These are phyloP conservation scores for Metarhizium brunneum DNA, from an alignment of 2,329 filamentous ascomycete species.

Conservation along the genomic window DNA sequence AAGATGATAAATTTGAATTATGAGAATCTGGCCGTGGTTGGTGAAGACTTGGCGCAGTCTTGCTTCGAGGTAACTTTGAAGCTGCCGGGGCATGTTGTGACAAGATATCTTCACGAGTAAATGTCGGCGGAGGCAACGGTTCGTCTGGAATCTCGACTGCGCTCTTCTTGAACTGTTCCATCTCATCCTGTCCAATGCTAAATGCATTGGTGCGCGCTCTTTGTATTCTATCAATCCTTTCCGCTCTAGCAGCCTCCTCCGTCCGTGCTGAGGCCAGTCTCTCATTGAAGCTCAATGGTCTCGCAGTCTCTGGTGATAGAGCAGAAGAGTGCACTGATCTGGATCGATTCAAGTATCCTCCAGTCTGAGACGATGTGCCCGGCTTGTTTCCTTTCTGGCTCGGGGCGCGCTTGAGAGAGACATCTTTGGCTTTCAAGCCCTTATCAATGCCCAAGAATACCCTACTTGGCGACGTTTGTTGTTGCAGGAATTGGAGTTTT, in stretches of 20 bases:
- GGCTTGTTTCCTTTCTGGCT: conserved; percentile 26
- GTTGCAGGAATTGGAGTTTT: conserved; percentile 37
- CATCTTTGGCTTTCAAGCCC: conserved; percentile 67
- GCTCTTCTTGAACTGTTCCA: conserved; percentile 49
- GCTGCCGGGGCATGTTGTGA: conserved; percentile 16
- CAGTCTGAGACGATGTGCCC: conserved; percentile 13
- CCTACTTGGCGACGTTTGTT: conserved; percentile 67
- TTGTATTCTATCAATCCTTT: conserved; percentile 43
- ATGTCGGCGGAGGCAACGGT: conserved; percentile 39
- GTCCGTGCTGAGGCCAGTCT: conserved; percentile 63
- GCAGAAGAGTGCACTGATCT: conserved; percentile 26
- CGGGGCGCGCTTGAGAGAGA: conserved; percentile 72
- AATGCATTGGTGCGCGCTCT: conserved; percentile 47
- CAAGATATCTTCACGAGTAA: conserved; percentile 55
- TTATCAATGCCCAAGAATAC: conserved; percentile 84
- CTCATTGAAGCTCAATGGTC: conserved; percentile 67
- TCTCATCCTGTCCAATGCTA: conserved; percentile 45
- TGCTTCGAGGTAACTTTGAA: conserved; percentile 31
- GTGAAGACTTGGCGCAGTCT: conserved; percentile 27
- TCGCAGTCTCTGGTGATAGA: conserved; percentile 19
- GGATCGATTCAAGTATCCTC: conserved; percentile 35
- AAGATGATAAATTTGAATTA: conserved; percentile 8
- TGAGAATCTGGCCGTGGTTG: conserved; percentile 9
- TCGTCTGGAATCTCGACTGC: conserved; percentile 45
- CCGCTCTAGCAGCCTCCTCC: conserved; percentile 41